A percentile compares a stretch with the other conserved stretches of the same genome.
Conservation (phyloP, 768 basidiomycete genomes). For the Collybia nuda region DNA sequence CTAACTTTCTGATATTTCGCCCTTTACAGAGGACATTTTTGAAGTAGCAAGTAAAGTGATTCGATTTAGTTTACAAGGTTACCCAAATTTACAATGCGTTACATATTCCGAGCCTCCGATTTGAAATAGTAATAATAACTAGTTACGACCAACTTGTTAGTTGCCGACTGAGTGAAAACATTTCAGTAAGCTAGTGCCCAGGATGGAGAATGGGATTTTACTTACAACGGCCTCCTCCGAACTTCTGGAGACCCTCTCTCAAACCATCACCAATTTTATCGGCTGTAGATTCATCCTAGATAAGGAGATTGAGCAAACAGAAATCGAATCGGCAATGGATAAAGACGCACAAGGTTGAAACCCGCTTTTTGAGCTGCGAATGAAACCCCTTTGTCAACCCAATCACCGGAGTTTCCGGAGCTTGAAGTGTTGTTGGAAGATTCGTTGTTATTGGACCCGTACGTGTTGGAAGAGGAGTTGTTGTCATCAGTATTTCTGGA, state of each 20-base stretch:
- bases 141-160: background rate
- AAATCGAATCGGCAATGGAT: background rate
- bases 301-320: background rate
- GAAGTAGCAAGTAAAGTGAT: too few relatives aligned
- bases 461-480: conserved; percentile 10
- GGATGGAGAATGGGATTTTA: background rate
- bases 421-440: conserved; percentile 11
- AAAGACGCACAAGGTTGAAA: conserved; percentile 38
- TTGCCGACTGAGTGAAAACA: background rate
- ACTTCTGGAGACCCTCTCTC: conserved; percentile 33
- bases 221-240: conserved; percentile 28
- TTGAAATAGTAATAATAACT: too few relatives aligned
- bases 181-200: too few relatives aligned
- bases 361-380: conserved; percentile 39
- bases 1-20: too few relatives aligned
- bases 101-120: too few relatives aligned
- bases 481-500: conserved; percentile 6
- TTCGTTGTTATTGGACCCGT: conserved; percentile 12
- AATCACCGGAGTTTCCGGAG: conserved; percentile 20
- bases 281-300: conserved; percentile 35
- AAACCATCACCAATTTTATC: conserved; percentile 36
- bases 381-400: conserved; percentile 38
- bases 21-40: too few relatives aligned
- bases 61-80: too few relatives aligned
- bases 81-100: too few relatives aligned